phyloP scores from a whole-genome alignment of 495 filamentous ascomycete species.

The Lophium mytilinum region DNA sequence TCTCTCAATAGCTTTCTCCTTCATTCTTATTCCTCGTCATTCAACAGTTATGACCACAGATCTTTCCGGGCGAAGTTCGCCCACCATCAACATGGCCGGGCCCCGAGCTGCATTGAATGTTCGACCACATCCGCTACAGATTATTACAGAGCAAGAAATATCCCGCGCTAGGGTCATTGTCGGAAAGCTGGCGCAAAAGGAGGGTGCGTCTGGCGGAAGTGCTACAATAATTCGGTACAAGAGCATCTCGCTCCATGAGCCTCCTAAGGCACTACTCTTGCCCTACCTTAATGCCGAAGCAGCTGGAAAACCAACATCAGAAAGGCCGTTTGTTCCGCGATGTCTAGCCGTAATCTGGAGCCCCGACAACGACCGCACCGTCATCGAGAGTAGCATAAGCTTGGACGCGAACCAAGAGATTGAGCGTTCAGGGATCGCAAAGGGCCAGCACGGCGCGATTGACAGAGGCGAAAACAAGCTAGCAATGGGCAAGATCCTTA shows the following conservation, averaged over 20 bases:
- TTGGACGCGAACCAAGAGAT: constrained; percentile 8
- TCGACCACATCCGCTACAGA: background rate
- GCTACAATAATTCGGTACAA: constrained; percentile 10
- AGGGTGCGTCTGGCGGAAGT: background rate
- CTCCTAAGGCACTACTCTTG: constrained; percentile 15
- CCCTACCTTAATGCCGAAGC: constrained; percentile 20
- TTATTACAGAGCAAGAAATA: constrained; percentile 4
- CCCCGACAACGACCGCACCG: constrained; percentile 2
- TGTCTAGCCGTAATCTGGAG: constrained; percentile 12
- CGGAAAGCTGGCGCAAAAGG: background rate
- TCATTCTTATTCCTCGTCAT: too few species aligned
- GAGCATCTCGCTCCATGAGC: constrained; percentile 16
- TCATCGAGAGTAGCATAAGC: constrained; percentile 12
- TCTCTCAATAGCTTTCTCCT: too few species aligned
- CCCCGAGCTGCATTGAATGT: background rate
- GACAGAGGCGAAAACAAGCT: constrained; percentile 3
- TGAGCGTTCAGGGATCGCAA: background rate
- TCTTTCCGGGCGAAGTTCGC: too few species aligned
- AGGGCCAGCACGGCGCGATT: constrained; percentile 13
- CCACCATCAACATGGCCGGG: background rate
- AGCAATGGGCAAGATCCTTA: constrained; percentile 6
- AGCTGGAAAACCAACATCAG: background rate
- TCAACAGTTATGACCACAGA: too few species aligned
- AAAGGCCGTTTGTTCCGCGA: constrained; percentile 13
- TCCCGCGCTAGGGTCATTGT: background rate